phyloP scores from a whole-genome alignment of 805 yeast species.

The Saccharomycopsis fermentans region DNA sequence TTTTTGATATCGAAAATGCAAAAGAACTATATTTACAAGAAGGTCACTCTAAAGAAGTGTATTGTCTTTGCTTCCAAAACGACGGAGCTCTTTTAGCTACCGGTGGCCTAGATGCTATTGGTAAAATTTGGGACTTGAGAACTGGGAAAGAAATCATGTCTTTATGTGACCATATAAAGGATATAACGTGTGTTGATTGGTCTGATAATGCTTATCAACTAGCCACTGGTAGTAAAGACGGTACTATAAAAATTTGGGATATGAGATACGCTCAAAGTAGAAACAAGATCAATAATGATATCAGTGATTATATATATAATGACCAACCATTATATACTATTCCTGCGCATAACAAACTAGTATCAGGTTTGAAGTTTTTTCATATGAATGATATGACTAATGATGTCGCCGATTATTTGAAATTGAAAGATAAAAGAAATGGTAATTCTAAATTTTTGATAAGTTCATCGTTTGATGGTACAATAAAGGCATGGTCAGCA shows the following conservation, averaged over 20 bases:
- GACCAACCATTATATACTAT: constrained; percentile 31
- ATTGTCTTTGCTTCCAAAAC: constrained; percentile 48
- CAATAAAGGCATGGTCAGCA: constrained; percentile 50
- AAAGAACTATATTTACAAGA: constrained; percentile 59
- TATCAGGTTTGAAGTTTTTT: constrained; percentile 54
- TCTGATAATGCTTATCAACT: constrained; percentile 63
- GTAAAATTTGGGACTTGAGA: constrained; percentile 78
- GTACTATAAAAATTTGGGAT: constrained; percentile 79
- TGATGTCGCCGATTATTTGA: background rate
- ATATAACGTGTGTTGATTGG: constrained; percentile 66
- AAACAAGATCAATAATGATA: constrained; percentile 5
- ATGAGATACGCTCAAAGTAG: constrained; percentile 37
- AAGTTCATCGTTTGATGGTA: constrained; percentile 64
- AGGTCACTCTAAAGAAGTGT: constrained; percentile 74
- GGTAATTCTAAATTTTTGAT: constrained; percentile 39
- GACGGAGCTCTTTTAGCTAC: constrained; percentile 73
- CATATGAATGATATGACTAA: constrained; percentile 23
- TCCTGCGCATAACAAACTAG: constrained; percentile 65
- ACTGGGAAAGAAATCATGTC: constrained; percentile 55
- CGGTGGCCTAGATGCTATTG: constrained; percentile 70
- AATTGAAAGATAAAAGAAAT: constrained; percentile 22
- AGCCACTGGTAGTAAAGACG: constrained; percentile 81
- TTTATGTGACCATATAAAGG: constrained; percentile 60
- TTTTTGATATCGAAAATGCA: constrained; percentile 60
- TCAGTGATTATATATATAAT: constrained; percentile 3